Evolutionary conservation across 2,329 filamentous ascomycete genomes (phyloP).

Genomic region (Claviceps spartinae): DNA sequence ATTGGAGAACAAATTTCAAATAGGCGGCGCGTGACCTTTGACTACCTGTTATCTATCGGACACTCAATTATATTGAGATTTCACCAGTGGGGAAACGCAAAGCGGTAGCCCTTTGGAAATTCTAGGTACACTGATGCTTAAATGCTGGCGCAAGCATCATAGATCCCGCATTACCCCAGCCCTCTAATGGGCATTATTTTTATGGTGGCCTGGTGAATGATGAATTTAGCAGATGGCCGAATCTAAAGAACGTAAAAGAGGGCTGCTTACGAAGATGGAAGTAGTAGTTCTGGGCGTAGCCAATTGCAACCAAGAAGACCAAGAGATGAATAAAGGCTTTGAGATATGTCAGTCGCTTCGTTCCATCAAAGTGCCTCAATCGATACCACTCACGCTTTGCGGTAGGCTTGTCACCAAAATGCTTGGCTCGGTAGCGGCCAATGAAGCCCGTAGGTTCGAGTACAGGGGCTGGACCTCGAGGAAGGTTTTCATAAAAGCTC

Average conservation of each 20-base stretch:
- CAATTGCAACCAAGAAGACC: slow-evolving; percentile 60
- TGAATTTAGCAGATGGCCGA: not conserved
- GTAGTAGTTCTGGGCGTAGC: slow-evolving; percentile 98
- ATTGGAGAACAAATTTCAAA: not conserved
- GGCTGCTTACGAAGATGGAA: slow-evolving; percentile 86
- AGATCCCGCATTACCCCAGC: slow-evolving; percentile 1
- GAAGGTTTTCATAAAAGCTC: slow-evolving; percentile 97
- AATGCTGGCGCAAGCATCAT: not conserved
- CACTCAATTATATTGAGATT: not conserved
- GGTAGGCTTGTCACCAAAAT: slow-evolving; percentile 92
- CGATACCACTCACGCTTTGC: slow-evolving; percentile 75
- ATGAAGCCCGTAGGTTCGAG: slow-evolving; percentile 69
- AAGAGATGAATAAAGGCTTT: slow-evolving; percentile 82
- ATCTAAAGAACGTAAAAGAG: slow-evolving; percentile 2
- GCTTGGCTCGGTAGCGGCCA: slow-evolving; percentile 75
- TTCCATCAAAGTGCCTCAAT: slow-evolving; percentile 12
- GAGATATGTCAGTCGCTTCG: slow-evolving; percentile 10
- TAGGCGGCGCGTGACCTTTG: not conserved
- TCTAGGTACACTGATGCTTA: slow-evolving; percentile 29
- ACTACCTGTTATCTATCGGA: not conserved
- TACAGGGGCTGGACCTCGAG: slow-evolving; percentile 79
- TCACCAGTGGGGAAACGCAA: slow-evolving; percentile 4
- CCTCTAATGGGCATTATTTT: slow-evolving; percentile 96
- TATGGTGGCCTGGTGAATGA: slow-evolving; percentile 75
- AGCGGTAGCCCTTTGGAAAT: slow-evolving; percentile 17